These are phyloP conservation scores for Tuber brumale DNA, from an alignment of 495 filamentous ascomycete species.

Conservation along the genomic window DNA sequence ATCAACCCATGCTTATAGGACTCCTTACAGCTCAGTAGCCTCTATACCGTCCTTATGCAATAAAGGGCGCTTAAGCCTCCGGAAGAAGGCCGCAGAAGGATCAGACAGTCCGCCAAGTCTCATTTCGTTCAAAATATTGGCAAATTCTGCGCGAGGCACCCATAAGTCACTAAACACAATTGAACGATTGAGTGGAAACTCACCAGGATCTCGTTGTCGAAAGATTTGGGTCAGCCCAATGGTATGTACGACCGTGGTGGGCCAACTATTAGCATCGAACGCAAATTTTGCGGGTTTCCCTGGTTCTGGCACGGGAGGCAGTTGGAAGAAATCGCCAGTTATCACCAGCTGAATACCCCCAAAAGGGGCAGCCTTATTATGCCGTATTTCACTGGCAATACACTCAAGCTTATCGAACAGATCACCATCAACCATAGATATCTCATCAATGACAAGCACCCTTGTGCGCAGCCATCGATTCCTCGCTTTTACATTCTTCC, in stretches of 20 bases:
- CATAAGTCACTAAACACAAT: conserved; percentile 31
- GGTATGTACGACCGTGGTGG: conserved; percentile 85
- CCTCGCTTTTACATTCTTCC: conserved; percentile 77
- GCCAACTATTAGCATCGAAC: conserved; percentile 88
- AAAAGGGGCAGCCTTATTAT: conserved; percentile 78
- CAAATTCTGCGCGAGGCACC: conserved; percentile 57
- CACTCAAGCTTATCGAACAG: conserved; percentile 92
- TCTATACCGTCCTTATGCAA: conserved; percentile 68
- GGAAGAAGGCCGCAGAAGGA: conserved; percentile 65
- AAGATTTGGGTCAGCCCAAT: conserved; percentile 94
- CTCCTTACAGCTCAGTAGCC: conserved; percentile 66
- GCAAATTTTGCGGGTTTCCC: conserved; percentile 73
- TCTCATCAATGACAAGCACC: conserved; percentile 83
- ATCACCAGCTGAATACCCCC: conserved; percentile 94
- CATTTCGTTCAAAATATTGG: conserved; percentile 96
- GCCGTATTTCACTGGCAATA: conserved; percentile 70
- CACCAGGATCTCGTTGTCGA: conserved; percentile 84
- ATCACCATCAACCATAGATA: conserved; percentile 97
- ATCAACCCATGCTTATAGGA: conserved; percentile 43
- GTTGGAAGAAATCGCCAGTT: conserved; percentile 95
- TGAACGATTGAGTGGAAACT: conserved; percentile 27
- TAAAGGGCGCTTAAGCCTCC: conserved; percentile 61
- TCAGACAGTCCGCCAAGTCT: conserved; percentile 75
- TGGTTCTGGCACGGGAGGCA: conserved; percentile 84
- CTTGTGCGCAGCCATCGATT: conserved; percentile 83